A percentile compares a stretch with the other conserved stretches of the same genome.
These are phyloP conservation scores for Calonectria pauciramosa DNA, from an alignment of 2,329 filamentous ascomycete genomes.

Conservation along the genomic window DNA sequence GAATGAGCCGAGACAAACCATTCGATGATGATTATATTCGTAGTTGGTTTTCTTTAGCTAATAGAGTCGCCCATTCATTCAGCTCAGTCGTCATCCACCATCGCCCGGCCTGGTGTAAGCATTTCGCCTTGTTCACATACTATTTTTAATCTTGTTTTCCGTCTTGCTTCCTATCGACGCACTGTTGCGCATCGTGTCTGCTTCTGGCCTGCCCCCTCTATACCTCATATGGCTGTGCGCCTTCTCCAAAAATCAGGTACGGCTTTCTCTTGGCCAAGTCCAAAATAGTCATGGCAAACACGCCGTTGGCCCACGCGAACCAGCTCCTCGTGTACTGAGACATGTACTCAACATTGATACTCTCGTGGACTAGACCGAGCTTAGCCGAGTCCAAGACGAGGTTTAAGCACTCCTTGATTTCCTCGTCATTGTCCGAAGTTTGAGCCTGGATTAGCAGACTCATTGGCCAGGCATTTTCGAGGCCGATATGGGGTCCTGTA, in stretches of 20 bases:
- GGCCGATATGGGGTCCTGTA: constrained; percentile 77
- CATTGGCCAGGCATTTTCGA: constrained; percentile 98
- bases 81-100: neutral
- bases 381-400: constrained; percentile 81
- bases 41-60: neutral
- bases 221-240: constrained; percentile 70
- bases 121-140: neutral
- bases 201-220: constrained; percentile 39
- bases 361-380: constrained; percentile 91
- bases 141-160: neutral
- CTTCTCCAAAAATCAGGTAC: constrained; percentile 83
- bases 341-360: constrained; percentile 81
- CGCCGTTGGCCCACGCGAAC: constrained; percentile 98
- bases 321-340: constrained; percentile 86
- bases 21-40: neutral
- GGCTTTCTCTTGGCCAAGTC: constrained; percentile 92
- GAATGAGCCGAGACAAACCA: neutral
- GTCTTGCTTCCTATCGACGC: neutral
- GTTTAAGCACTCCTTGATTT: constrained; percentile 81
- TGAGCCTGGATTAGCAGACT: constrained; percentile 91
- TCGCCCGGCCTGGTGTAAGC: no score
- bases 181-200: neutral
- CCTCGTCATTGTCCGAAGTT: constrained; percentile 85
- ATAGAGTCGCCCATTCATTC: neutral
- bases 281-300: constrained; percentile 93